Evolutionary conservation across 1,284 basidiomycete genomes (phyloP), one percentile per base, ranked within the genome.

Genomic region (Flammula alnicola): DNA sequence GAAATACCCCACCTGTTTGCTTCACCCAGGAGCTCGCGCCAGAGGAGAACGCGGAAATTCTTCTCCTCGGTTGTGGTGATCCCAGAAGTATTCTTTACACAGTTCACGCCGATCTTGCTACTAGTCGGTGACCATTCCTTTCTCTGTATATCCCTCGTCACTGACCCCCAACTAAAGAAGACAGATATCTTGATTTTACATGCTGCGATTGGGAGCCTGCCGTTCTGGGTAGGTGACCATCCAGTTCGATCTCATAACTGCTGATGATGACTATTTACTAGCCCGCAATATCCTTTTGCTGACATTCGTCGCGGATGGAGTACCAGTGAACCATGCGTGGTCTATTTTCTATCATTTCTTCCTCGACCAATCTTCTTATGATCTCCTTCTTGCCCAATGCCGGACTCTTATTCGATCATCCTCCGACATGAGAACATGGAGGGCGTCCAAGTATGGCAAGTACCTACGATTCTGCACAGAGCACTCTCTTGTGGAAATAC

Each of bases 191-290:
- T 19, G 52, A 41, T 41, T 39, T 85, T 48, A 85, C 83, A 1
- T 86, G 83, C 49, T 80, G 78, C 48, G 83, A 85, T 61, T 56
- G 70, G 11, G 83, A 86, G 31, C 75, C 81, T 2, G 83, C 75
- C 0, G 66, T 84, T 1, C 61, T 86, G 12, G 81, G 84, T 82
- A 51, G 31, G 61, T 25, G n/a, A 3, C 9, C n/a, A 10, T 16
- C 35, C 11, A 22, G 23, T 26, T 25, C 17, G 7, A 19, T 10
- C 40, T 17, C 5, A 23, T n/a, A n/a, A n/a, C 8, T 25, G n/a
- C 11, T 6, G 44, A 12, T 37, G 8, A 29, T 36, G 17, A 48
- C 16, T 35, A 6, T 29, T 71, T 8, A 63, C 67, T 37, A 76
- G 75, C 74, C 17, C 67, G 74, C 2, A 75, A 76, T 46, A 56